These are phyloP conservation scores for rapeseed (Brassica napus) DNA, from an alignment of 345 rosid genomes.

Conservation along the genomic window Da-Ae NC_063436.1:23573501-23574000, in stretches of 20 bases:
- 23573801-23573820: slow-evolving; percentile 95
- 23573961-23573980: slow-evolving; percentile 79
- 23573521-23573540: background rate
- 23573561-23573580: slow-evolving; percentile 72
- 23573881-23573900: slow-evolving; percentile 76
- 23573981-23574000: slow-evolving; percentile 88
- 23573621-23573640: slow-evolving; percentile 88
- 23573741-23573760: slow-evolving; percentile 92
- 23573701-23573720: slow-evolving; percentile 48
- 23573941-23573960: slow-evolving; percentile 98
- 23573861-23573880: slow-evolving; percentile 64
- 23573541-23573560: slow-evolving; percentile 26
- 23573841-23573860: slow-evolving; percentile 76
- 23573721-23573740: slow-evolving; percentile 80
- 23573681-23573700: background rate
- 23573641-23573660: slow-evolving; percentile 66
- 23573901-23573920: slow-evolving; percentile 73
- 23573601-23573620: slow-evolving; percentile 78
- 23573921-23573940: slow-evolving; percentile 87
- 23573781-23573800: slow-evolving; percentile 94
- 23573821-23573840: slow-evolving; percentile 84
- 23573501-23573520: background rate
- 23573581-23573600: slow-evolving; percentile 82
- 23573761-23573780: slow-evolving; percentile 72
- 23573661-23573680: background rate